Evolutionary conservation across 352 stramenopile genomes (phyloP).

Genomic region (Aphanomyces astaci): DNA sequence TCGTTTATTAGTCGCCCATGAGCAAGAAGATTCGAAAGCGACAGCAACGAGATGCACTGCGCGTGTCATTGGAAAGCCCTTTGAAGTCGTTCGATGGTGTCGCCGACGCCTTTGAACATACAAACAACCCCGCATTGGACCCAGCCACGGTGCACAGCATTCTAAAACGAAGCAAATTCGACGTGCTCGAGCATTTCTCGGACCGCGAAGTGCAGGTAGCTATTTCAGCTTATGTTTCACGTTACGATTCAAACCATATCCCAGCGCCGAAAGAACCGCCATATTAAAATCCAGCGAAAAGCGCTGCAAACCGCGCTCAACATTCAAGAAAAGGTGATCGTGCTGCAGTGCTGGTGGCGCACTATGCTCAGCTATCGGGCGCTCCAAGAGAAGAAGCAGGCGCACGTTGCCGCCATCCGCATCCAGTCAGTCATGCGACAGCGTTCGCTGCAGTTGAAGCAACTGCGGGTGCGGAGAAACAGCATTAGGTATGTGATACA

Average conservation of each 20-base stretch:
- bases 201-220: constrained; percentile 7
- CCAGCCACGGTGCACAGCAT: neutral
- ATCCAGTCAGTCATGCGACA: neutral
- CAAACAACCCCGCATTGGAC: neutral
- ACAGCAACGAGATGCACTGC: constrained; percentile 10
- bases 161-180: constrained; percentile 7
- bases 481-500: constrained; percentile 11
- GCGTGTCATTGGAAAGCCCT: constrained; percentile 2
- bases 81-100: no score
- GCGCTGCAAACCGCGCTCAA: neutral
- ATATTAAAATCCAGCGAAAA: neutral
- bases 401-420: neutral
- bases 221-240: neutral
- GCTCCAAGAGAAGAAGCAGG: neutral
- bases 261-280: constrained; percentile 6
- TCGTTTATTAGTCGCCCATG: neutral
- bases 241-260: neutral
- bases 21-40: constrained; percentile 19
- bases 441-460: neutral
- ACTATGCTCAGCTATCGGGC: neutral
- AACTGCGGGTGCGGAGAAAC: neutral
- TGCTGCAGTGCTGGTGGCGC: constrained; percentile 13
- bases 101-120: neutral
- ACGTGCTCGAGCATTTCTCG: constrained; percentile 15
- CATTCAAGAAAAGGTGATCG: neutral